A percentile compares a stretch with the other conserved stretches of the same genome.
phyloP scores from a whole-genome alignment of 805 yeast genomes.

The Saccharomyces paradoxus region DNA sequence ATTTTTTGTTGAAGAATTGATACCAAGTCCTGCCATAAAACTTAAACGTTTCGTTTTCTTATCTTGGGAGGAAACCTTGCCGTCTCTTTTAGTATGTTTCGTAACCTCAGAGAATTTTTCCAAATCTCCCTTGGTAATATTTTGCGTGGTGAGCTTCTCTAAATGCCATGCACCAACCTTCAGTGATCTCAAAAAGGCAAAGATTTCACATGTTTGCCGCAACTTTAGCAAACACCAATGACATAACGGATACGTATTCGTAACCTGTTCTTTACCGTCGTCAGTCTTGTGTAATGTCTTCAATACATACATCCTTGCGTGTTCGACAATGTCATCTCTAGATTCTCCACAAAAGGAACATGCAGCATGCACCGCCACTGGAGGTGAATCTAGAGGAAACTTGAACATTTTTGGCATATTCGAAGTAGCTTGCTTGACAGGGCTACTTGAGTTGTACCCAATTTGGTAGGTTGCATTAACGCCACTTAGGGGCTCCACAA shows the following conservation, averaged over 20 bases:
- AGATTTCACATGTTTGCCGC: slow-evolving; percentile 74
- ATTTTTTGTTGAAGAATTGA: slow-evolving; percentile 8
- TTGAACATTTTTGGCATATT: slow-evolving; percentile 35
- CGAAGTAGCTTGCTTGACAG: slow-evolving; percentile 2
- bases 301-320: slow-evolving; percentile 68
- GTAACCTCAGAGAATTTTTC: slow-evolving; percentile 11
- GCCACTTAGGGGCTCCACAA: slow-evolving; percentile 80
- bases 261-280: slow-evolving; percentile 22
- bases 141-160: slow-evolving; percentile 31
- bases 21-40: slow-evolving; percentile 19
- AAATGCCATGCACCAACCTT: slow-evolving; percentile 53
- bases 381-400: slow-evolving; percentile 44
- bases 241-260: slow-evolving; percentile 59
- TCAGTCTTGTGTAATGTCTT: slow-evolving; percentile 36
- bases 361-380: slow-evolving; percentile 65
- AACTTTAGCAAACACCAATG: slow-evolving; percentile 72
- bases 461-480: slow-evolving; percentile 64
- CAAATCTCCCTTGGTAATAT: slow-evolving; percentile 12
- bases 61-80: slow-evolving; percentile 5
- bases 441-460: slow-evolving; percentile 10
- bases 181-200: slow-evolving; percentile 65
- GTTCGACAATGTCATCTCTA: slow-evolving; percentile 61
- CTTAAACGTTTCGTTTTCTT: slow-evolving; percentile 22
- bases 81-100: slow-evolving; percentile 7
- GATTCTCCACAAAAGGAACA: slow-evolving; percentile 83